Percentiles rank a stretch among this genome's conserved stretches.
phyloP scores from a whole-genome alignment of 2,329 filamentous ascomycete species.

The Pseudocercospora cruenta region DNA sequence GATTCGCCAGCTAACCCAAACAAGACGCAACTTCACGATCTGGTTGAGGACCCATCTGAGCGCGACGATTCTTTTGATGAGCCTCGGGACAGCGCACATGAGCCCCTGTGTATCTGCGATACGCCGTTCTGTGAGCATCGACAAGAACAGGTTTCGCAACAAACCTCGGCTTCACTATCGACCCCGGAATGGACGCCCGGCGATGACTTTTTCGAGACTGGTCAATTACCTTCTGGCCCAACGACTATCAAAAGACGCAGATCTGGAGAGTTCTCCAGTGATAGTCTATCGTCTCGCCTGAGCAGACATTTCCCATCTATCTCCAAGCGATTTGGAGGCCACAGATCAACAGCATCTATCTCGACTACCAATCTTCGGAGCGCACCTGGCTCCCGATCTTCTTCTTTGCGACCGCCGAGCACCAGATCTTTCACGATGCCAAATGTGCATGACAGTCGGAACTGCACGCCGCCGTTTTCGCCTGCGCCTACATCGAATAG shows the following conservation, averaged over 20 bases:
- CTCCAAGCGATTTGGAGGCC: slow-evolving; percentile 57
- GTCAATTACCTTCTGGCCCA: slow-evolving; percentile 57
- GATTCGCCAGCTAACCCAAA: slow-evolving; percentile 57
- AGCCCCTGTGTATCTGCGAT: slow-evolving; percentile 71
- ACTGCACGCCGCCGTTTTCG: slow-evolving; percentile 40
- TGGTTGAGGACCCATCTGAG: slow-evolving; percentile 80
- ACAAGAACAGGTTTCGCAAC: slow-evolving; percentile 17
- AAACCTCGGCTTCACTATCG: slow-evolving; percentile 5
- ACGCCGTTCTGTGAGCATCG: slow-evolving; percentile 62
- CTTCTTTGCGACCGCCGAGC: slow-evolving; percentile 80
- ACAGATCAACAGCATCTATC: slow-evolving; percentile 44
- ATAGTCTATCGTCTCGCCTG: slow-evolving; percentile 67
- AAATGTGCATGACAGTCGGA: slow-evolving; percentile 39
- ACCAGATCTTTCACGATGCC: slow-evolving; percentile 57
- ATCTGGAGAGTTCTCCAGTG: slow-evolving; percentile 63
- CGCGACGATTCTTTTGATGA: slow-evolving; percentile 61
- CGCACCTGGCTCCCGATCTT: slow-evolving; percentile 48
- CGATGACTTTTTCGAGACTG: slow-evolving; percentile 64
- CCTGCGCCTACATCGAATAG: slow-evolving; percentile 21
- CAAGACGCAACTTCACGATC: slow-evolving; percentile 72
- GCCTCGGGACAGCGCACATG: slow-evolving; percentile 34
- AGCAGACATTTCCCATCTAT: slow-evolving; percentile 55
- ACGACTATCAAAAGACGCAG: slow-evolving; percentile 59
- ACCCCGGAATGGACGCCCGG: slow-evolving; percentile 38
- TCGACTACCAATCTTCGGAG: slow-evolving; percentile 36